Evolutionary conservation across 257 asterid genomes (phyloP), one percentile per base, ranked within the genome.

Genomic region (Knoxia roxburghii): DNA sequence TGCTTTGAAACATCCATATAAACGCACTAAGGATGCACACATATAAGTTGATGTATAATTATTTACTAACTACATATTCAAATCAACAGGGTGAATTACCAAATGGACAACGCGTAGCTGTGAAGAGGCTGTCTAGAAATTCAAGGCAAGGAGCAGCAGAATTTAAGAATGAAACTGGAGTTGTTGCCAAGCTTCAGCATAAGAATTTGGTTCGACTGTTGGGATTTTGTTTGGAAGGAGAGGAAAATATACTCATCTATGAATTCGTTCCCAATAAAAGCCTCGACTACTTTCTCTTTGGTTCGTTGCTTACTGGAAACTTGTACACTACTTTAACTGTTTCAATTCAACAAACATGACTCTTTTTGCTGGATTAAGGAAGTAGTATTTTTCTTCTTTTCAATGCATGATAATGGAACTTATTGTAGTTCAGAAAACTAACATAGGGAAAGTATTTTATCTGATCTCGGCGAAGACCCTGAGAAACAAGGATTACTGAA

Each of bases 161-260:
- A 62, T 78, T 74, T 18, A 74, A 56, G n/a, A 78, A 74, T 7
- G 82, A 78, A 68, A 72, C 70, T 24, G 20, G 10, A 17, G 15
- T 77, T 6, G 63, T 77, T 33, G 71, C 73, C 48, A 77, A 70
- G 68, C 73, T 74, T 49, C 79, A 74, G 40, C 82, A 78, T 15
- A 56, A 32, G 32, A 73, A 74, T 70, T 40, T 78, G 18, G 82
- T 78, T 33, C 69, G 72, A 24, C 68, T 78, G 11, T 27, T 55
- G 7, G 79, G 82, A 35, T 78, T 43, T 62, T 78, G 79, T 21
- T 56, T 70, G 21, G 72, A 78, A 12, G 64, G 37, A 56, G 49
- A 21, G 50, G 82, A 78, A 61, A 78, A 57, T 68, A 59, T 74
- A 2, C 77, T 77, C 6, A 0, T 79, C 17, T 79, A 79, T 68